These are phyloP conservation scores for Dentiscutata heterogama DNA, from an alignment of 371 early-diverging fungal genomes.

Conservation along the genomic window DNA sequence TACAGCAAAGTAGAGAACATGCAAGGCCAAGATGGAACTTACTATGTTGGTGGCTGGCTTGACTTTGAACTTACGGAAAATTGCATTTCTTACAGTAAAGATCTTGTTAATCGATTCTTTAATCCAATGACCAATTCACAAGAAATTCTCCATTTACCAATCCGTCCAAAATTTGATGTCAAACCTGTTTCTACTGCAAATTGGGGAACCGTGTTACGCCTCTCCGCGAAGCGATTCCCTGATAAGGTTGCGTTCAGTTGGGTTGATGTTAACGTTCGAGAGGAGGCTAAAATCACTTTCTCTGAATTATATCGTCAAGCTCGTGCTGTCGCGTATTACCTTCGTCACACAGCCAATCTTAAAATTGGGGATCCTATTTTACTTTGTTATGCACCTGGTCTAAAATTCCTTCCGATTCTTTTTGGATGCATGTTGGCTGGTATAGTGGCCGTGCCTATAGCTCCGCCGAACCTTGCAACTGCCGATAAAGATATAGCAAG, in stretches of 20 bases:
- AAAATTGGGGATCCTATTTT: constrained; percentile 34
- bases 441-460: constrained; percentile 31
- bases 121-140: background rate
- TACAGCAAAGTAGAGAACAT: constrained; percentile 20
- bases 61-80: constrained; percentile 36
- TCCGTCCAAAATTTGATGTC: background rate
- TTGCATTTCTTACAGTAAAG: constrained; percentile 14
- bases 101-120: constrained; percentile 24
- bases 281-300: background rate
- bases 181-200: constrained; percentile 10
- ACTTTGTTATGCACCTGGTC: constrained; percentile 40
- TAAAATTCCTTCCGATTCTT: constrained; percentile 37
- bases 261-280: constrained; percentile 10
- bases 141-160: constrained; percentile 23
- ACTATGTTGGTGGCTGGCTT: constrained; percentile 32
- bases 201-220: constrained; percentile 11
- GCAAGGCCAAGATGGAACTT: constrained; percentile 39
- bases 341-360: background rate
- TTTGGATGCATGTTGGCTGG: constrained; percentile 38
- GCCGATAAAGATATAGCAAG: constrained; percentile 40
- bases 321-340: constrained; percentile 23
- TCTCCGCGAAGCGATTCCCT: constrained; percentile 18
- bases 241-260: constrained; percentile 20
- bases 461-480: constrained; percentile 36
- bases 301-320: constrained; percentile 25